phyloP scores from a whole-genome alignment of 192 early-diverging fungal species.

The Phlyctochytrium bullatum region DNA sequence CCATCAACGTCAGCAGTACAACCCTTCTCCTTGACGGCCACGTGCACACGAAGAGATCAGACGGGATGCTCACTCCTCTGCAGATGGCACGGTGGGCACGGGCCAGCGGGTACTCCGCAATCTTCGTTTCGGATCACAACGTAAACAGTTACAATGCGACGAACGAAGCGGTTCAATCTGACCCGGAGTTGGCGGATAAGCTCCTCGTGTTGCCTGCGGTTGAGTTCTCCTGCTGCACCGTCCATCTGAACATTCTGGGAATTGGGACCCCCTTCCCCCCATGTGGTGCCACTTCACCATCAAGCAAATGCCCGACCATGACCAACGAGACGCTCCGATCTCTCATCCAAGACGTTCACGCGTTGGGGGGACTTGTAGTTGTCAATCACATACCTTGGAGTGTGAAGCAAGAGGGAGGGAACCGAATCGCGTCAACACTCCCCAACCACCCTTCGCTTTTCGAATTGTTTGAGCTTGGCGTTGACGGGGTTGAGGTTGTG shows the following conservation, averaged over 20 bases:
- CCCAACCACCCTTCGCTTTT: neutral
- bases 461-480: neutral
- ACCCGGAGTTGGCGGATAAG: neutral
- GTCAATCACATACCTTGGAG: neutral
- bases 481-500: neutral
- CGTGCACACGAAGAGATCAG: neutral
- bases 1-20: no score
- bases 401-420: neutral
- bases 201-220: neutral
- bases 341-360: neutral
- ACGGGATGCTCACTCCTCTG: neutral
- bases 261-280: neutral
- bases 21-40: no score
- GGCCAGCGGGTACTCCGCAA: neutral
- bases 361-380: neutral
- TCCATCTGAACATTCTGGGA: neutral
- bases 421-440: neutral
- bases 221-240: neutral
- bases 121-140: neutral
- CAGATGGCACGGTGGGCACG: neutral
- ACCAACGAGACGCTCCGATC: neutral
- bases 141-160: neutral
- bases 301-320: neutral
- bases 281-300: neutral
- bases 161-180: neutral